Evolutionary conservation across 805 yeast species (phyloP).

Genomic region (Candida piceae): DNA sequence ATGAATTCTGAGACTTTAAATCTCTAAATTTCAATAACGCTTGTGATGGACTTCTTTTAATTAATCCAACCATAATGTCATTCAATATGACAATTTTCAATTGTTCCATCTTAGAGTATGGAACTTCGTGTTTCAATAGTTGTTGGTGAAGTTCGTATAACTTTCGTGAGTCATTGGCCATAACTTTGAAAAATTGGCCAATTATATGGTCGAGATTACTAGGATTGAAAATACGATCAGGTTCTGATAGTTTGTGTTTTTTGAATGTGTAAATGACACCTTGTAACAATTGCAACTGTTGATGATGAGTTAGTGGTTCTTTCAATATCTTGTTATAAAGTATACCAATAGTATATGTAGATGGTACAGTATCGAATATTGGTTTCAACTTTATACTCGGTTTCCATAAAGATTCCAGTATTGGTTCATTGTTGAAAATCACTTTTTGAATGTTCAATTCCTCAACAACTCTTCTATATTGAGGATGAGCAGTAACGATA

Average conservation of each 20-base stretch:
- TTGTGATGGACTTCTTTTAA: background rate
- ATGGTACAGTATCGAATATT: background rate
- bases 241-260: background rate
- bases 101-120: background rate
- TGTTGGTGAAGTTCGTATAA: background rate
- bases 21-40: background rate
- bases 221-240: background rate
- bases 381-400: background rate
- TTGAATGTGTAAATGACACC: background rate
- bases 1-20: background rate
- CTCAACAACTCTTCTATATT: background rate
- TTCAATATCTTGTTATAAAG: background rate
- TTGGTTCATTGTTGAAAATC: background rate
- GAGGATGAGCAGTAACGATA: background rate
- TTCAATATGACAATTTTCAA: background rate
- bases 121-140: background rate
- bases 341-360: background rate
- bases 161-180: background rate
- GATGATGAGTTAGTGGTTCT: too few species aligned
- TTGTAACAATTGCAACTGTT: background rate
- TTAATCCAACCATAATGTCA: background rate
- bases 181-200: background rate
- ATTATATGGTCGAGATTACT: conserved; percentile 1
- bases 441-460: background rate
- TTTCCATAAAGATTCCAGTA: background rate